Evolutionary conservation across 2,329 filamentous ascomycete species (phyloP), one percentile per base, ranked within the genome.

Genomic region (Claviceps capensis): DNA sequence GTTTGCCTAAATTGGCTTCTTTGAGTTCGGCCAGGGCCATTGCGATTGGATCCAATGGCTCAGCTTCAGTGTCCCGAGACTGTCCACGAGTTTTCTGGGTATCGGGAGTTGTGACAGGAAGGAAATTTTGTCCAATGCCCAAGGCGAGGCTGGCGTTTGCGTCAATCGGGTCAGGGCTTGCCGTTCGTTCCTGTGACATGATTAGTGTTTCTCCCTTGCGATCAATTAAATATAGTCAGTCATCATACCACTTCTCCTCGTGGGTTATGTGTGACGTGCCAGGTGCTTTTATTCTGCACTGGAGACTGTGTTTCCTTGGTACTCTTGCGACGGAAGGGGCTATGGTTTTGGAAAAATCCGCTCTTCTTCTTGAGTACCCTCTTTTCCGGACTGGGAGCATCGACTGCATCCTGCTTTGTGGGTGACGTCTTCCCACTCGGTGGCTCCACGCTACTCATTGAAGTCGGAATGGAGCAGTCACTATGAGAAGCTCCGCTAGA

Each of bases 81-180:
- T 59, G 57, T 7, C 60, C 60, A 19, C 58, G 56, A 34, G 60
- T 57, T 19, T 64, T 62, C 56, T 75, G 76, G 57, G 75, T 77
- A 54, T 91, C 86, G 0, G 88, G 84, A 8, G 85, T 85, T 13
- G 86, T 85, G 9, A 98, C 91, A 52, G 95, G 83, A 61, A 98
- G 95, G 11, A 98, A 88, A 61, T 98, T 98, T 61, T 94, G 88
- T 7, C 93, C 93, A 51, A 98, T 81, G 61, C 96, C 96, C 30
- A 98, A 76, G 55, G 95, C 91, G 60, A 97, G 83, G 65, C 86
- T 95, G 41, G 91, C 89, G 56, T 93, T 84, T 52, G 91, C 90
- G 63, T 96, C 93, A 40, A 93, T 90, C 1, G 86, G 86, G 50
- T 94, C 88, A 3, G 88, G 88, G 61, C 88, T 94, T 14, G 70